Evolutionary conservation across 805 yeast species (phyloP).

Genomic region (Myxozyma vanderwaltii): DNA sequence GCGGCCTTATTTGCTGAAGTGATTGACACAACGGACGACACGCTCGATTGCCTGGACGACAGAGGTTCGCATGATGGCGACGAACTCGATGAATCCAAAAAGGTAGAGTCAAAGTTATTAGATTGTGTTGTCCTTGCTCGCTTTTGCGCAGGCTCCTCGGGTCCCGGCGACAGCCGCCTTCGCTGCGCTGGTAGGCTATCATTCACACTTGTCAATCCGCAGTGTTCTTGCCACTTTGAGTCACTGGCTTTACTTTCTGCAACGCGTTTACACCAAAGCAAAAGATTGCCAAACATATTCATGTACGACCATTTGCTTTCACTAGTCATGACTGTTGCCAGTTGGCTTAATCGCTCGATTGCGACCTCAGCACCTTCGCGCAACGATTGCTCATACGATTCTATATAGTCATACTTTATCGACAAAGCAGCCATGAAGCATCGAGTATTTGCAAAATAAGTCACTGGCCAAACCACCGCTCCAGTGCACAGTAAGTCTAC

Average conservation of each 20-base stretch:
- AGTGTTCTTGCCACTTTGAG: background rate
- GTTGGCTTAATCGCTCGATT: conserved; percentile 4
- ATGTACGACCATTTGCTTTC: conserved; percentile 16
- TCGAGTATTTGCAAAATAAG: conserved; percentile 7
- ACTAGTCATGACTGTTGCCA: conserved; percentile 13
- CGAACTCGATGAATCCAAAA: background rate
- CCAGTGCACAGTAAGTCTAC: conserved; percentile 14
- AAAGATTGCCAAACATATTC: conserved; percentile 17
- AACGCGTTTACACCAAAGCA: conserved; percentile 17
- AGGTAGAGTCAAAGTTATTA: background rate
- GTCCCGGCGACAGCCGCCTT: background rate
- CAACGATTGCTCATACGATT: conserved; percentile 2
- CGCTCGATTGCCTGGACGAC: conserved; percentile 12
- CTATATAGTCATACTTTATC: conserved; percentile 12
- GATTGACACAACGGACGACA: background rate
- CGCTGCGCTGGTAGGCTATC: background rate
- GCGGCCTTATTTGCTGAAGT: background rate
- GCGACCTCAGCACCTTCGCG: conserved; percentile 13
- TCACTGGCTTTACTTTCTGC: conserved; percentile 15
- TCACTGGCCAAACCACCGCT: conserved; percentile 17
- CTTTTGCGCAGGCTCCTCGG: background rate
- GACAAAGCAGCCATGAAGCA: conserved; percentile 20
- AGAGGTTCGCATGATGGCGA: background rate
- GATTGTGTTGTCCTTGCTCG: background rate
- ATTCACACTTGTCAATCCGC: background rate